phyloP scores from a whole-genome alignment of 2,329 filamentous ascomycete genomes.

The Ophiostoma quercus region DNA sequence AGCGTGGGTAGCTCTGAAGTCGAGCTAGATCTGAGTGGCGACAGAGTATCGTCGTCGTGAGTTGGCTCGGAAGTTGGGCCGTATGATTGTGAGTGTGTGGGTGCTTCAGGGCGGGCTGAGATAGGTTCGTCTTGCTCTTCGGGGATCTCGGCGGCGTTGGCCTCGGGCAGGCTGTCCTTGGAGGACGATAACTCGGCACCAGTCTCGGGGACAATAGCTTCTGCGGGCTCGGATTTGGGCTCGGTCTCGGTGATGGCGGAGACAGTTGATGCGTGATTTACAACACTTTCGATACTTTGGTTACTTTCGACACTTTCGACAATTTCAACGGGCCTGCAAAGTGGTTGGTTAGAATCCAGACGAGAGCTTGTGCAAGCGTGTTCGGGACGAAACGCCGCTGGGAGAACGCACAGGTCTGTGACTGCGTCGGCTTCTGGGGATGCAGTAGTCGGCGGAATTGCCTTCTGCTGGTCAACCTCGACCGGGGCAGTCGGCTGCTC shows the following conservation, averaged over 20 bases:
- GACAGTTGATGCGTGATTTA: neutral
- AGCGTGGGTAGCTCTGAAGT: neutral
- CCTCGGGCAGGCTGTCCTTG: neutral
- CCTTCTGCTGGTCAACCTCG: conserved; percentile 1
- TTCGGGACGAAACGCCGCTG: neutral
- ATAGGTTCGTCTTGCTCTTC: neutral
- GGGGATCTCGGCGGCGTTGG: neutral
- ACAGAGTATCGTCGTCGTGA: neutral
- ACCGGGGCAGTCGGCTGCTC: conserved; percentile 12
- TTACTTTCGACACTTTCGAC: neutral
- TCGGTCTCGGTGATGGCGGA: neutral
- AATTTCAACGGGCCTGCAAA: neutral
- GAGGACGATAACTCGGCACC: neutral
- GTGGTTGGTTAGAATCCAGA: conserved; percentile 2
- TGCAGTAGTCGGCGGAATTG: neutral
- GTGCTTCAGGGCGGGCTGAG: neutral
- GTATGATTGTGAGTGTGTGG: neutral
- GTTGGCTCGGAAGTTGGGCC: neutral
- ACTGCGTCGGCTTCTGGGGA: neutral
- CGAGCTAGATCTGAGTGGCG: neutral
- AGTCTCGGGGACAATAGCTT: neutral
- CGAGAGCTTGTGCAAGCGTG: neutral
- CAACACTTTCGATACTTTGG: neutral
- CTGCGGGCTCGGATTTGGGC: neutral
- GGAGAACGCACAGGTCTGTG: neutral